Evolutionary conservation across 495 filamentous ascomycete genomes (phyloP), one percentile per base, ranked within the genome.

Genomic region (Hypoxylon perforatum): DNA sequence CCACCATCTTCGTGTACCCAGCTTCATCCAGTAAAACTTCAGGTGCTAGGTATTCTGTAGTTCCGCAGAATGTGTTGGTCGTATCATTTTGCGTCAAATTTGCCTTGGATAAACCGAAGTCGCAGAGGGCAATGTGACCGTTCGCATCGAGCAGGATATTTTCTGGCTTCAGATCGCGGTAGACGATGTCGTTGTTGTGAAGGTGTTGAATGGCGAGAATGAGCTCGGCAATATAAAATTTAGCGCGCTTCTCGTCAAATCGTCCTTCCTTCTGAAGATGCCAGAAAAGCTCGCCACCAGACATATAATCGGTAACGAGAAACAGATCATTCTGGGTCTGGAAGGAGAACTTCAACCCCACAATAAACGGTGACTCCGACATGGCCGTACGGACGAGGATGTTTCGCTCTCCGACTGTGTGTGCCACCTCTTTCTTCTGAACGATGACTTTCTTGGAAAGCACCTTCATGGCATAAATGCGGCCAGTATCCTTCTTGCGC

Each of bases 1-100:
- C 95, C 3, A 99, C 95, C 96, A 99, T 98, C 79, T 97, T 99
- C 12, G 95, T 97, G 73, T 99, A 99, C n/a, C 95, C 95, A 66
- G 91, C 88, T 74, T 98, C 95, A 72, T 99, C 95, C 14, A 98
- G 81, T 39, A 99, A 83, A 1, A 99, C 95, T 72, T 99, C 95
- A 0, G 95, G 95, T 1, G 95, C 95, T 14, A 99, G 84, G 73
- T 99, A 99, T 74, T 99, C 95, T 9, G 95, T 98, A 3, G 95
- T 99, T 54, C 95, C 95, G 73, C 95, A 98, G 77, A 99, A 99
- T 10, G 95, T 99, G 76, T 98, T 99, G 45, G 95, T 99, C 1
- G 95, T 98, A 63, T 94, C 93, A 70, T 97, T 93, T 68, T 97
- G 92, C 1, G 92, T 91, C 17, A 99, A 82, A 63, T 99, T 97